Evolutionary conservation across 257 asterid species (phyloP).

Genomic region (Solanum sejunctum): DNA sequence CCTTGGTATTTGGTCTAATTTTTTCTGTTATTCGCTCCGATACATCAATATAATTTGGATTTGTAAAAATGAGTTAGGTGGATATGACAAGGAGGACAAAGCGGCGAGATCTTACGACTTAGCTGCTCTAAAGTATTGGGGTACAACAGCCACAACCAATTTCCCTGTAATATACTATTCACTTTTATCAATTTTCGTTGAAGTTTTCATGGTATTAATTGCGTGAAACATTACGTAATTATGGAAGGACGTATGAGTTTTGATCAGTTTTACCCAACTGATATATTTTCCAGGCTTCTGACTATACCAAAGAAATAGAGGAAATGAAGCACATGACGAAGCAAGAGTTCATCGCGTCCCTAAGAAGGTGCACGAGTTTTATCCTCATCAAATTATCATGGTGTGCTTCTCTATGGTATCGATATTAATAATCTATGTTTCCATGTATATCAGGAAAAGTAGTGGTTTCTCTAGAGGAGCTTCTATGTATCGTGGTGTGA

Average conservation of each 20-base stretch:
- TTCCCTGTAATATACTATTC: neutral
- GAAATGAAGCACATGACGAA: slow-evolving; percentile 70
- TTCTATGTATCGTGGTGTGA: slow-evolving; percentile 66
- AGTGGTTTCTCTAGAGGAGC: slow-evolving; percentile 77
- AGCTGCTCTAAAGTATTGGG: slow-evolving; percentile 9
- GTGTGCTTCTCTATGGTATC: neutral
- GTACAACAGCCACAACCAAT: neutral
- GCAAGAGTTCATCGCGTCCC: slow-evolving; percentile 89
- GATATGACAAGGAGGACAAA: slow-evolving; percentile 5
- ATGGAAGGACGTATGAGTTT: neutral
- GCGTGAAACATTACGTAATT: neutral
- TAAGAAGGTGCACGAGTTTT: slow-evolving; percentile 43
- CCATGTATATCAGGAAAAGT: slow-evolving; percentile 34
- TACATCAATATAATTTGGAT: neutral
- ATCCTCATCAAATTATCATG: neutral
- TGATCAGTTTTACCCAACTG: neutral
- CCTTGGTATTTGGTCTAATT: neutral
- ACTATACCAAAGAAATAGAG: slow-evolving; percentile 58
- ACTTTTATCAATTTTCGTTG: neutral
- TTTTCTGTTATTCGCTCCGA: neutral
- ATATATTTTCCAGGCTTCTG: slow-evolving; percentile 31
- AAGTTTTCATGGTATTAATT: neutral
- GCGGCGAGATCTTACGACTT: slow-evolving; percentile 6
- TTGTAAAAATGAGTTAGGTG: neutral
- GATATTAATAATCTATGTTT: neutral